Evolutionary conservation across 2,329 filamentous ascomycete species (phyloP), one percentile per base, ranked within the genome.

Genomic region (Alternaria arborescens): DNA sequence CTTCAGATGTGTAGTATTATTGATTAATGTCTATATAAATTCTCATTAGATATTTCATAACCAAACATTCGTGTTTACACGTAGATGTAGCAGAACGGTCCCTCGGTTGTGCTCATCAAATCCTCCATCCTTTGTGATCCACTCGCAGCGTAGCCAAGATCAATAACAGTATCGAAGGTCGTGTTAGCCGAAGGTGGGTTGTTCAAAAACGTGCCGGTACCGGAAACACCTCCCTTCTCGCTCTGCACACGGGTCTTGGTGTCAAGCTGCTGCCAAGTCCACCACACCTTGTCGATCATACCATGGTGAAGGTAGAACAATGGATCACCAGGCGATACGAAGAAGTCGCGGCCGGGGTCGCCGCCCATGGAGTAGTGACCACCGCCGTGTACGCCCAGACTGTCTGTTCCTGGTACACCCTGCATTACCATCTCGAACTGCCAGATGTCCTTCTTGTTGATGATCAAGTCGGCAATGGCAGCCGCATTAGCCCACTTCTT

Each of bases 241-340:
- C 16, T 60, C 38, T 2, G 59, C 64, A 18, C 69, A 26, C 82
- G 74, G 4, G 74, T 75, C 58, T 72, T 68, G 41, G 72, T 66
- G 55, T 84, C 78, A 20, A 81, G 67, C 54, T 81, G 82, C 43
- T 74, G 69, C 71, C 71, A 72, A 20, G 68, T 70, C 66, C 80
- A 82, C 78, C 78, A 85, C 1, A 77, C 70, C 11, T 80, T 76
- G 66, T 84, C 83, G 28, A 85, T 80, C 55, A 59, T 60, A 1
- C 58, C 71, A 60, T 85, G 82, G 65, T 84, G 82, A 20, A 82
- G 74, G 68, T 77, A 85, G 71, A 85, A 85, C 18, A 74, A n/a
- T 2, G 75, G 75, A 46, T 78, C 74, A 12, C 69, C 69, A 8
- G 73, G 72, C 2, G 70, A 73, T 16, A 58, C 54, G 44, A 65